Evolutionary conservation across 1,139 yeast genomes (phyloP).

Genomic region (Candida glucosophila): DNA sequence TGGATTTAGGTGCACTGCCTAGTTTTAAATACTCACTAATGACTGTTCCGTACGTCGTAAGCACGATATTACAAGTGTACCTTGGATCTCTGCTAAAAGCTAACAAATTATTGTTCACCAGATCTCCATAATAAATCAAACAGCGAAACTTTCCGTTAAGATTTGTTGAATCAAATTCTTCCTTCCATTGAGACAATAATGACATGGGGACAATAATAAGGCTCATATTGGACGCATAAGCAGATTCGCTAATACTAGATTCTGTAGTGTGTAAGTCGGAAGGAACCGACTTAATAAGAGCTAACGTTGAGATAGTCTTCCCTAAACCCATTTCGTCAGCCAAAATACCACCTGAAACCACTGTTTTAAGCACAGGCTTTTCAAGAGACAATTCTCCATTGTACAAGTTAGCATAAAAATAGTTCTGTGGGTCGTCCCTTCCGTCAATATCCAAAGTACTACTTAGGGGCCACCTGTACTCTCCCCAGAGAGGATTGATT

Average conservation of each 20-base stretch:
- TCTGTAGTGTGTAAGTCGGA: conserved; percentile 21
- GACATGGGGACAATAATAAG: conserved; percentile 89
- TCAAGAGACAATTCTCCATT: conserved; percentile 71
- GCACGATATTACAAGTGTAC: conserved; percentile 48
- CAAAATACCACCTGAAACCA: conserved; percentile 75
- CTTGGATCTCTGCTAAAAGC: too few relatives aligned
- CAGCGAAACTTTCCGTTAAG: conserved; percentile 35
- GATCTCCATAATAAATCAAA: conserved; percentile 69
- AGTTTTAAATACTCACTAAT: conserved; percentile 57
- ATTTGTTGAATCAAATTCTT: conserved; percentile 61
- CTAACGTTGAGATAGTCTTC: conserved; percentile 77
- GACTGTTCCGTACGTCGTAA: conserved; percentile 87
- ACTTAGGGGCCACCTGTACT: conserved; percentile 64
- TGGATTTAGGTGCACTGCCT: conserved; percentile 22
- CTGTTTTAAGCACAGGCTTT: conserved; percentile 53
- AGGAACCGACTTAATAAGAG: conserved; percentile 63
- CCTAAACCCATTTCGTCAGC: conserved; percentile 98
- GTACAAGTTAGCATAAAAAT: conserved; percentile 73
- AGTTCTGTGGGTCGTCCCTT: conserved; percentile 8
- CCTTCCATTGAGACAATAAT: conserved; percentile 81
- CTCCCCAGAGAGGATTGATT: conserved; percentile 84
- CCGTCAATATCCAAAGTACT: conserved; percentile 16
- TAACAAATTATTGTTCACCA: conserved; percentile 41
- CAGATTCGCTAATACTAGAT: conserved; percentile 8
- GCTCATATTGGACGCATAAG: conserved; percentile 66